Conservation (phyloP, 768 basidiomycete genomes). For the Tylopilus plumbeoviolaceoides region DNA sequence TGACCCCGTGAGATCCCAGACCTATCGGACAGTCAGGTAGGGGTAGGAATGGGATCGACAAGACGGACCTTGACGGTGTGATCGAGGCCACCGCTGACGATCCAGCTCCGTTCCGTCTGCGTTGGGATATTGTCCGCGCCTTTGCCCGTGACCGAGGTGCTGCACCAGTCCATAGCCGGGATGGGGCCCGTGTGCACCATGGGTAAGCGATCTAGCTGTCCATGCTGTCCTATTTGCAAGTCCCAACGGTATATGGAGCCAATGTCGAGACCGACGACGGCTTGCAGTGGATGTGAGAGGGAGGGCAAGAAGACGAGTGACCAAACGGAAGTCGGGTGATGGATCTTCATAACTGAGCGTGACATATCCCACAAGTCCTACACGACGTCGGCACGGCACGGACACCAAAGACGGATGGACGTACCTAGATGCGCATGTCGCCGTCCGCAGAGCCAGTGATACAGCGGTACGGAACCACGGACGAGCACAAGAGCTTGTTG, state of each 20-base stretch:
- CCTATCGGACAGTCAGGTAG: conserved; percentile 32
- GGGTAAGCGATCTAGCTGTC: conserved; percentile 64
- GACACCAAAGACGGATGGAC: conserved; percentile 12
- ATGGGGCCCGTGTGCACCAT: conserved; percentile 74
- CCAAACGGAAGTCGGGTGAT: conserved; percentile 65
- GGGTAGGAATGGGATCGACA: not conserved
- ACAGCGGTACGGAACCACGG: conserved; percentile 65
- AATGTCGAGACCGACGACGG: conserved; percentile 64
- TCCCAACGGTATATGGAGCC: conserved; percentile 78
- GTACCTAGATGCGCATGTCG: conserved; percentile 75
- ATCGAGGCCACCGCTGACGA: conserved; percentile 77
- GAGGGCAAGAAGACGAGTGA: conserved; percentile 69
- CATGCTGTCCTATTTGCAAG: conserved; percentile 70
- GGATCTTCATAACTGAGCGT: conserved; percentile 65
- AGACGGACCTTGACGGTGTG: conserved; percentile 64
- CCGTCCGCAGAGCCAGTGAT: conserved; percentile 81
- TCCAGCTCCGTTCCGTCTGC: conserved; percentile 53
- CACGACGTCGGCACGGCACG: conserved; percentile 1
- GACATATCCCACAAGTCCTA: conserved; percentile 74
- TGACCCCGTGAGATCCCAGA: conserved; percentile 60
- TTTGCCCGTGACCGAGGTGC: conserved; percentile 23
- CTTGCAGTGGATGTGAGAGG: conserved; percentile 60
- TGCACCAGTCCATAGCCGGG: conserved; percentile 71
- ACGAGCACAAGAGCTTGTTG: conserved; percentile 63
- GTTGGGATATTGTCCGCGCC: conserved; percentile 9